Evolutionary conservation across 2,329 filamentous ascomycete genomes (phyloP).

Genomic region (Neocatenulostroma microsporum): DNA sequence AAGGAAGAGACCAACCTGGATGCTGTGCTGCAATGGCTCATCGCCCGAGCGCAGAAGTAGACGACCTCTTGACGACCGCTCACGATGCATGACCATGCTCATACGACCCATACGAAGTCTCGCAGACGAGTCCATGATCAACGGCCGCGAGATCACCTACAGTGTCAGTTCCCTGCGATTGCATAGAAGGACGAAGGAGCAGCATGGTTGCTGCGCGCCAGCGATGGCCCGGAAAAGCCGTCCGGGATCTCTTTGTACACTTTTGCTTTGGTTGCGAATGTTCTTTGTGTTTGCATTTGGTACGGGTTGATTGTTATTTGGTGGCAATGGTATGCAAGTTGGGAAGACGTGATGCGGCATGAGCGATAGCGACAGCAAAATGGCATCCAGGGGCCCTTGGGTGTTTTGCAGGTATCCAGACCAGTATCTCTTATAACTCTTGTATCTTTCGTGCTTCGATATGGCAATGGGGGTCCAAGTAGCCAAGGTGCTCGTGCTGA

Average conservation of each 20-base stretch:
- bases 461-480: no score
- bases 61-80: not conserved
- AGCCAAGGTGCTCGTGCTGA: no score
- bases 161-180: slow-evolving; percentile 4
- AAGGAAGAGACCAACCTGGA: slow-evolving; percentile 99
- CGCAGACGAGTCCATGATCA: slow-evolving; percentile 5
- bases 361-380: slow-evolving; percentile 4
- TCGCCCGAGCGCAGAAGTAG: slow-evolving; percentile 73
- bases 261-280: slow-evolving; percentile 2
- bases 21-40: slow-evolving; percentile 91
- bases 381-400: slow-evolving; percentile 4
- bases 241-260: not conserved
- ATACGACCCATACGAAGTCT: slow-evolving; percentile 6
- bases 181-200: slow-evolving; percentile 15
- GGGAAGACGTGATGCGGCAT: slow-evolving; percentile 1
- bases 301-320: not conserved
- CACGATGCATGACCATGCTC: slow-evolving; percentile 7
- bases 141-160: slow-evolving; percentile 3
- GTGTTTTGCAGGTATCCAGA: not conserved
- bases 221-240: slow-evolving; percentile 26
- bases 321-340: slow-evolving; percentile 1
- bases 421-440: not conserved
- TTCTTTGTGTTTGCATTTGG: not conserved
- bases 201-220: slow-evolving; percentile 27
- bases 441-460: not conserved